Evolutionary conservation across 2,329 filamentous ascomycete species (phyloP).

Genomic region (Stachybotrys elegans): DNA sequence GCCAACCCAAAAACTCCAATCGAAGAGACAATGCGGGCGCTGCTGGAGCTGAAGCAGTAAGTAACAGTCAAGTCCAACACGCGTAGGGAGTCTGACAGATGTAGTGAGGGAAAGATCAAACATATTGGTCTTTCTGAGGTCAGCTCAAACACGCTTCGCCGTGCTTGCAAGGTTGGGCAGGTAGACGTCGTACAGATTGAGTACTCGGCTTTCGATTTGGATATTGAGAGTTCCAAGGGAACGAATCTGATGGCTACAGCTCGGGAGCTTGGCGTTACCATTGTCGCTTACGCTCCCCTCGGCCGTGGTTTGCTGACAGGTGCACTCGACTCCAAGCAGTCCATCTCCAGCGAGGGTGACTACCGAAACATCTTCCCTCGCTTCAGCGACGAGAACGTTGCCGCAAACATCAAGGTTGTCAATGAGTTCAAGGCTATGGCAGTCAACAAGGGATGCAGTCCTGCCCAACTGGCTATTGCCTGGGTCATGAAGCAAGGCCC

Average conservation of each 20-base stretch:
- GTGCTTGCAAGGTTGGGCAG: conserved; percentile 40
- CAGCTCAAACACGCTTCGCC: conserved; percentile 39
- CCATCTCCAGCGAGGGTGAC: not conserved
- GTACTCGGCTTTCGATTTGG: conserved; percentile 45
- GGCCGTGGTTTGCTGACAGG: conserved; percentile 49
- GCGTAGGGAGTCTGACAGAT: not conserved
- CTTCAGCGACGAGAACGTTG: conserved; percentile 16
- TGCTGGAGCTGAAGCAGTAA: conserved; percentile 34
- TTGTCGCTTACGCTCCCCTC: conserved; percentile 52
- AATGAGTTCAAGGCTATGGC: conserved; percentile 43
- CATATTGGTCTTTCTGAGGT: conserved; percentile 46
- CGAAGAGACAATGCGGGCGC: conserved; percentile 39
- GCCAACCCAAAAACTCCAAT: conserved; percentile 24
- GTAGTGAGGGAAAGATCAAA: conserved; percentile 45
- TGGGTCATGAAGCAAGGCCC: conserved; percentile 55
- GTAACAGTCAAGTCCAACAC: not conserved
- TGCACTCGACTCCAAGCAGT: conserved; percentile 14
- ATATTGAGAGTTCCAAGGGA: conserved; percentile 47
- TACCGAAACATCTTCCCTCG: conserved; percentile 7
- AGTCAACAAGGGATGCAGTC: conserved; percentile 45
- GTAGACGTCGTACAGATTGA: conserved; percentile 48
- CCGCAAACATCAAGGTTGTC: conserved; percentile 48
- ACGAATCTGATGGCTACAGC: conserved; percentile 44
- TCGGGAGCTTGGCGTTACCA: conserved; percentile 48
- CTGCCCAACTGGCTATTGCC: conserved; percentile 52